Percentiles rank a stretch among this genome's conserved stretches.
Evolutionary conservation across 768 basidiomycete species (phyloP).

Genomic region (Phallus indusiatus): DNA sequence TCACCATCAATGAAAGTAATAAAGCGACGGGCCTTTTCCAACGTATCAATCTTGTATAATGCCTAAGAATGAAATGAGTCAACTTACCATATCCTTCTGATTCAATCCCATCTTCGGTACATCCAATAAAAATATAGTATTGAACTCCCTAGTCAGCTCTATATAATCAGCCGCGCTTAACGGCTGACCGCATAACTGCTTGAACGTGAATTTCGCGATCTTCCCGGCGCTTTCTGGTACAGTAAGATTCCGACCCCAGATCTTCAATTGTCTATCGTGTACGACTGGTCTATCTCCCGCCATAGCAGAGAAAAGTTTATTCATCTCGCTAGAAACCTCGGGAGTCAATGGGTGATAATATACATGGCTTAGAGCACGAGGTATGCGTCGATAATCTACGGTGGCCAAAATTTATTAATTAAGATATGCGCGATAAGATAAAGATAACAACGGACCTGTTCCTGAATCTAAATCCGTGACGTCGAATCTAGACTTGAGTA

Average conservation of each 20-base stretch:
- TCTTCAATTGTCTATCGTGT: conserved; percentile 52
- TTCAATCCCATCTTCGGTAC: conserved; percentile 83
- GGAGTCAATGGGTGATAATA: conserved; percentile 77
- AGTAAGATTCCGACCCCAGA: conserved; percentile 83
- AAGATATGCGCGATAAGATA: not conserved
- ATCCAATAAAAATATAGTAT: conserved; percentile 79
- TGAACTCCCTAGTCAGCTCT: conserved; percentile 82
- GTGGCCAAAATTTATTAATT: not conserved
- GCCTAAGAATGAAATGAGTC: not conserved
- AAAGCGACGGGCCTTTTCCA: conserved; percentile 78
- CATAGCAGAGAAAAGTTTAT: conserved; percentile 75
- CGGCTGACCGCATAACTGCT: conserved; percentile 79
- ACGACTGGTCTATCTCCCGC: conserved; percentile 45
- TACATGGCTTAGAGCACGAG: conserved; percentile 85
- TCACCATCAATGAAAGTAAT: conserved; percentile 94
- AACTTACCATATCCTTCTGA: conserved; percentile 71
- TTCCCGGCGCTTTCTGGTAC: conserved; percentile 73
- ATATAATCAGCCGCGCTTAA: conserved; percentile 94
- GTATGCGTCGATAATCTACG: conserved; percentile 88
- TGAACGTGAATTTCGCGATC: conserved; percentile 81
- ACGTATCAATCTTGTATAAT: not conserved
- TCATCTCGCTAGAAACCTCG: conserved; percentile 58
- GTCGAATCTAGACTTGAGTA: conserved; percentile 78
- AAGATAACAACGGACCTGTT: conserved; percentile 49
- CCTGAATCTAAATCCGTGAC: conserved; percentile 94